Evolutionary conservation across 352 stramenopile species (phyloP), one percentile per base, ranked within the genome.

Genomic region (Globisporangium echinulatum): DNA sequence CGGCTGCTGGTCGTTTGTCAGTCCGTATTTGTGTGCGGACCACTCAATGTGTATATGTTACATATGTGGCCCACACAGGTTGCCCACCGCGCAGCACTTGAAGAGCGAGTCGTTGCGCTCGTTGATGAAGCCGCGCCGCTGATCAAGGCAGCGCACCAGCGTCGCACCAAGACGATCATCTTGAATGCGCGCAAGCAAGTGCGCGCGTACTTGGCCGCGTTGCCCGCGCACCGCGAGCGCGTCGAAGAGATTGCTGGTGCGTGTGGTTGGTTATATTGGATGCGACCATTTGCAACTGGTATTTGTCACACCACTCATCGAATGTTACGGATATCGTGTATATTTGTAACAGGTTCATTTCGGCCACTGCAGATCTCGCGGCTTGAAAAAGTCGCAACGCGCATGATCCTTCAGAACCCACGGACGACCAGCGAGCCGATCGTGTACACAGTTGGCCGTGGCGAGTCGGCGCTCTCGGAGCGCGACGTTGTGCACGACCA

Each of bases 361-460:
- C 55, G 61, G 13, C 64, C 56, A 14, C 54, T 82, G 17, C 43
- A 75, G 8, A 61, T 82, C 37, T 79, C 79, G 1, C 62, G 62
- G 17, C 50, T 87, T 25, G 71, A 87, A 53, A 79, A 75, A 36
- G 60, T 87, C 14, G 71, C 79, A 13, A 68, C 72, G 15, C 67
- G 63, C 8, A 80, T 59, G 53, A 63, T 88, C 42, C 61, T 85
- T 0, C 53, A 63, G 59, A 78, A 79, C 42, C 39, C 4, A 61
- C 75, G 42, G 61, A 56, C 19, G 44, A 59, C 7, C 58, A 74
- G 40, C 15, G 46, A 33, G 9, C 64, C 62, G 25, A 65, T 44
- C 1, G 52, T 63, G 10, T 91, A 89, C 54, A 68, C 57, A 6
- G 39, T 90, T 17, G 79, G 76, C 0, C 66, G 69, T 37, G 81